Base-by-base conservation (phyloP, 805 yeast species). In the Candida mattraensis region DNA sequence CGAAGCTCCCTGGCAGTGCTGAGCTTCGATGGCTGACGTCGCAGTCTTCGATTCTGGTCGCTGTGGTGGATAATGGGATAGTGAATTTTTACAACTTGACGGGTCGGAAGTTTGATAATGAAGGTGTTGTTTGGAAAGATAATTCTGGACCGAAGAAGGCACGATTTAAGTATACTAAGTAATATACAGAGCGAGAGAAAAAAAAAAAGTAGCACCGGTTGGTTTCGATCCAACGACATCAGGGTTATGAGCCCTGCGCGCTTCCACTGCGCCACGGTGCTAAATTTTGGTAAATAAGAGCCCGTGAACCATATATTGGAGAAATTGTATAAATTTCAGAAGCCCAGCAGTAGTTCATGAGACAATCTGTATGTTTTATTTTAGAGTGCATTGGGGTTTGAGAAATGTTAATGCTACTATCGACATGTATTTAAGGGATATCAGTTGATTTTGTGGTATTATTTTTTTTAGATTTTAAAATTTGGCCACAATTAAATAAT, bases 211-310 rank as follows among this genome's bases (percentile, higher is more conserved):
- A 83, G 93, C 93, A 87, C 83, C 83, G 87, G 87, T 76, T 69
- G 86, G 93, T 84, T 83, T 84, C 93, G 93, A 84, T 84, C 94
- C 88, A 70, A 77, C 88, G 94, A 83, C 91, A 81, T 84, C 91
- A 83, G 93, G 91, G 94, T 84, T 84, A 84, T 84, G 94, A 84
- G 94, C 94, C 93, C 93, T 82, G 91, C 91, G 91, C 93, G 93
- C 91, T 84, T 83, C 94, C 93, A 81, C 93, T 84, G 91, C 93
- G 91, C 91, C 91, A 84, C 88, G 83, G 83, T 88, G 93, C 93
- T 83, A 3, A 18, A 17, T 20, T 20, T 13, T 7, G 15, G 2
- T 20, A 21, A n/a, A 11, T 1, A 10, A 5, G 9, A 9, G 13
- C 19, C 26, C 5, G 6, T 19, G 15, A 15, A 19, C 20, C 32